A percentile compares a stretch with the other conserved stretches of the same genome.
These are phyloP conservation scores for Podospora didyma DNA, from an alignment of 495 filamentous ascomycete species.

Conservation along the genomic window DNA sequence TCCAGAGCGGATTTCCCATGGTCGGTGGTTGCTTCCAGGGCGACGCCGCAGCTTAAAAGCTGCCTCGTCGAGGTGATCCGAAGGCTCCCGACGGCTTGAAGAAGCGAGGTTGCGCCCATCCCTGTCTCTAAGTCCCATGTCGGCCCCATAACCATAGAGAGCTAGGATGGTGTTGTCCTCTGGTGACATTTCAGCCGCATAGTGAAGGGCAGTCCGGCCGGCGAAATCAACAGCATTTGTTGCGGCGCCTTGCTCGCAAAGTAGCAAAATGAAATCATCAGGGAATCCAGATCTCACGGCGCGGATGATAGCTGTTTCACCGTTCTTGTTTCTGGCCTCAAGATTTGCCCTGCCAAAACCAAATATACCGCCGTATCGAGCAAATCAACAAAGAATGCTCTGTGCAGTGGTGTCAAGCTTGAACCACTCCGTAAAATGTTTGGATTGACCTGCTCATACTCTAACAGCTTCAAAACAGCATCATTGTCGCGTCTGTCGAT, in stretches of 20 bases:
- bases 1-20: conserved; percentile 20
- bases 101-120: conserved; percentile 23
- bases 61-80: background rate
- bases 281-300: conserved; percentile 23
- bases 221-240: conserved; percentile 18
- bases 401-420: conserved; percentile 10
- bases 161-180: conserved; percentile 21
- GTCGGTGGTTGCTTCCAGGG: conserved; percentile 16
- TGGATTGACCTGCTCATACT: conserved; percentile 6
- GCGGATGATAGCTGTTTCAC: conserved; percentile 19
- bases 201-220: conserved; percentile 25
- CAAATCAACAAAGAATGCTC: conserved; percentile 7
- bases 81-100: conserved; percentile 18
- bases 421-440: conserved; percentile 7
- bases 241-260: conserved; percentile 24
- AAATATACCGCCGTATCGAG: conserved; percentile 10
- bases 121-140: conserved; percentile 15
- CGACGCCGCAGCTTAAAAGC: conserved; percentile 13
- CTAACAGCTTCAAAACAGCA: conserved; percentile 9
- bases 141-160: conserved; percentile 23
- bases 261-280: conserved; percentile 19
- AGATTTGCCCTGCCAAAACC: conserved; percentile 13
- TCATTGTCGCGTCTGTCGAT: conserved; percentile 11
- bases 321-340: conserved; percentile 6
- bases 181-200: conserved; percentile 23